Evolutionary conservation across 768 basidiomycete genomes (phyloP).

Genomic region (Brasilioporus rufonigricans): DNA sequence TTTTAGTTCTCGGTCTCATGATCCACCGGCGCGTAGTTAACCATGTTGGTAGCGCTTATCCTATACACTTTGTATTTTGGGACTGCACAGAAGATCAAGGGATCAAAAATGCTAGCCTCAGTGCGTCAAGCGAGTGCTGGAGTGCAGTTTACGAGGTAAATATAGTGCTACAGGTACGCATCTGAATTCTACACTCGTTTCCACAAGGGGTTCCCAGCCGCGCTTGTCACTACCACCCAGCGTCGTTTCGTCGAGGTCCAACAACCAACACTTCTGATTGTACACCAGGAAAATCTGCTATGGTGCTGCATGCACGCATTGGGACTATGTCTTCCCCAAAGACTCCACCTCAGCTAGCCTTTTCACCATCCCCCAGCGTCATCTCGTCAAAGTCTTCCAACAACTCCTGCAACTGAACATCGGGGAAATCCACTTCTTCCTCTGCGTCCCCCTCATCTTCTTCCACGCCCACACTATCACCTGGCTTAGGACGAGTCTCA

Average conservation of each 20-base stretch:
- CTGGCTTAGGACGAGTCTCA: conserved; percentile 34
- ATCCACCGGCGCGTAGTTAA: no score
- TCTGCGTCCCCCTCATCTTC: conserved; percentile 45
- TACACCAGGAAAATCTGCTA: no score
- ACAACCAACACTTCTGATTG: no score
- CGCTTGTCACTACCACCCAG: no score
- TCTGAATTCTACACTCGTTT: no score
- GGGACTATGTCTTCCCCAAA: no score
- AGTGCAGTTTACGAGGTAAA: neutral
- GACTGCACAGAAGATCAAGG: neutral
- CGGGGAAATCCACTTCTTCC: conserved; percentile 86
- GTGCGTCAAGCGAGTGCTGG: neutral
- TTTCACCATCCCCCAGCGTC: conserved; percentile 56
- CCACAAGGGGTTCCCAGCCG: no score
- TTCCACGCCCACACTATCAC: conserved; percentile 18
- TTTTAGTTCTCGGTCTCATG: neutral
- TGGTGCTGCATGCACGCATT: no score
- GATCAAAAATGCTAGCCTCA: neutral
- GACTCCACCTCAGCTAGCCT: conserved; percentile 4
- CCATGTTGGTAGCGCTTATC: no score
- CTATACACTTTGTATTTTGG: no score
- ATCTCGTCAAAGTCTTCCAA: conserved; percentile 92
- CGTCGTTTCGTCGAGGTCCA: no score
- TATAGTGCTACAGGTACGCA: neutral
- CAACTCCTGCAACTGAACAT: conserved; percentile 79